phyloP scores from a whole-genome alignment of 2,329 filamentous ascomycete genomes.

The Sordariomycetes sp. region DNA sequence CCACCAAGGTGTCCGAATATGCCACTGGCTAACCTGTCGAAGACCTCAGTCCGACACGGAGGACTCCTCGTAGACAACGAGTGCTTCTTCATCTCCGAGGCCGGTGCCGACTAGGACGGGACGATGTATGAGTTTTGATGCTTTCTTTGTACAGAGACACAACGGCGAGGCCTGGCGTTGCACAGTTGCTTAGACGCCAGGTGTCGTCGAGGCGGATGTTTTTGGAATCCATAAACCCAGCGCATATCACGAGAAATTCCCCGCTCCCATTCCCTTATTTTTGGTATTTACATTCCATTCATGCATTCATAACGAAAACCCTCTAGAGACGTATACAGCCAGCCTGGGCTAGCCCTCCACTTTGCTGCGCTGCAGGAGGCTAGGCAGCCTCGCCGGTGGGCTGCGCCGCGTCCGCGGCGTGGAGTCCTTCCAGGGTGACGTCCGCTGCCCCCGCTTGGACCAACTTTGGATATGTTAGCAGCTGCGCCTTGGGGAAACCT shows the following conservation, averaged over 20 bases:
- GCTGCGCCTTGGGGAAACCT: background rate
- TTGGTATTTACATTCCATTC: background rate
- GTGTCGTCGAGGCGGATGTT: background rate
- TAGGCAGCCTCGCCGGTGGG: background rate
- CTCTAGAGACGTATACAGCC: background rate
- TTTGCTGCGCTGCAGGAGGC: background rate
- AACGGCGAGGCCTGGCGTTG: no score
- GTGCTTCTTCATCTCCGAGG: background rate
- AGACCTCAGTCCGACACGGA: background rate
- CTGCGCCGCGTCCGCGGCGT: constrained; percentile 25
- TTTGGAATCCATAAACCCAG: background rate
- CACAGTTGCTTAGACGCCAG: background rate
- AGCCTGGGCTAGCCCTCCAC: background rate
- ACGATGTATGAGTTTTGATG: background rate
- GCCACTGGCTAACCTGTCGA: background rate
- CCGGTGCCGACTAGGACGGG: background rate
- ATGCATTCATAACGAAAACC: constrained; percentile 11
- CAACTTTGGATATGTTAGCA: constrained; percentile 44
- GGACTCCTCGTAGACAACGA: background rate
- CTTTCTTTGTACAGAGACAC: background rate
- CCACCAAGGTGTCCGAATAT: background rate
- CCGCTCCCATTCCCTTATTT: background rate
- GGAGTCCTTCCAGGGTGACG: constrained; percentile 73
- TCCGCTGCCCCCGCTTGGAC: constrained; percentile 91
- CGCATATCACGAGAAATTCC: background rate